These are phyloP conservation scores for Phytophthora uliginosa DNA, from an alignment of 352 stramenopile genomes.

Conservation along the genomic window DNA sequence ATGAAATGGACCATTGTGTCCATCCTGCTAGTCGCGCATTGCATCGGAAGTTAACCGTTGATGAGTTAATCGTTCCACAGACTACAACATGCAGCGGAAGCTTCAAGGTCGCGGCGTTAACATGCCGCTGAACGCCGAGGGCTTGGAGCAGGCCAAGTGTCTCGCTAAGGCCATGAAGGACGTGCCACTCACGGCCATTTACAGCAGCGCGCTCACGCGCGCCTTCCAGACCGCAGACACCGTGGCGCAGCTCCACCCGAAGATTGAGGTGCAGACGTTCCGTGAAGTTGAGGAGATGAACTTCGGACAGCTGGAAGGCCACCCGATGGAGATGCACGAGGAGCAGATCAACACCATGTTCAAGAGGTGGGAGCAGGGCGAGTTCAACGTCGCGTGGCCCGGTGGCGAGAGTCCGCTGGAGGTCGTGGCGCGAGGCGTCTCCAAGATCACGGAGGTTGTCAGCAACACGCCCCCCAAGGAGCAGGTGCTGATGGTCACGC, in stretches of 20 bases:
- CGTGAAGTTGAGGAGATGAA: constrained; percentile 87
- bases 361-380: constrained; percentile 66
- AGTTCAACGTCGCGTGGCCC: constrained; percentile 63
- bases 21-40: constrained; percentile 3
- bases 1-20: not conserved
- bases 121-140: constrained; percentile 71
- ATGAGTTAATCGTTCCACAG: constrained; percentile 30
- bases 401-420: constrained; percentile 76
- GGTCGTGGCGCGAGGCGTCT: constrained; percentile 70
- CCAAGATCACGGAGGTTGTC: constrained; percentile 73
- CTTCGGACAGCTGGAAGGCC: constrained; percentile 80
- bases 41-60: not conserved
- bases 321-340: constrained; percentile 59
- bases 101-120: constrained; percentile 86
- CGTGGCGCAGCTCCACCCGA: constrained; percentile 63
- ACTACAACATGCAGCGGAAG: constrained; percentile 79
- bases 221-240: constrained; percentile 62
- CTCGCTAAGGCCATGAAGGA: constrained; percentile 74
- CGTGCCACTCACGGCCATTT: constrained; percentile 73
- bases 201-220: constrained; percentile 72
- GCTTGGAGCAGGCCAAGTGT: constrained; percentile 64
- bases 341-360: constrained; percentile 72
- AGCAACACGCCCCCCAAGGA: constrained; percentile 43
- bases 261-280: constrained; percentile 68
- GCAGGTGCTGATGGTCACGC: constrained; percentile 82